These are phyloP conservation scores for Arachis hypogaea DNA, from an alignment of 306 rosid species.

Conservation along the genomic window DNA sequence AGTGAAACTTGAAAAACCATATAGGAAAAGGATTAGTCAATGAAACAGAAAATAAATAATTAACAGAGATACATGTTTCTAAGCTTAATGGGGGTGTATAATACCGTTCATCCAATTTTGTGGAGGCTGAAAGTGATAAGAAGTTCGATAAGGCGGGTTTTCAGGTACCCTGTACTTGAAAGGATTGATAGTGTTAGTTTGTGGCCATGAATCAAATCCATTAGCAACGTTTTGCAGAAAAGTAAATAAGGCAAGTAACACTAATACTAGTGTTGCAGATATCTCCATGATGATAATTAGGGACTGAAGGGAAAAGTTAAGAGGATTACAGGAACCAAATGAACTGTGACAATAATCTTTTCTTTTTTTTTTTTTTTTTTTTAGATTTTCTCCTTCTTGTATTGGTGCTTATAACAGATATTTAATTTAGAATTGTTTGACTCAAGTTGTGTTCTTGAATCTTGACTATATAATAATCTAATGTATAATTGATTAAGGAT, in stretches of 20 bases:
- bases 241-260: constrained; percentile 11
- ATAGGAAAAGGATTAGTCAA: constrained; percentile 4
- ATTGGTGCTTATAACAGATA: too few relatives aligned
- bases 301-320: background rate
- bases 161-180: background rate
- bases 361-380: background rate
- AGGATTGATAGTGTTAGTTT: background rate
- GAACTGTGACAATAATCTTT: background rate
- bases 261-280: background rate
- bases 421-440: background rate
- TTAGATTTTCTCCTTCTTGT: background rate
- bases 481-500: background rate
- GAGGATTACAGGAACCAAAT: background rate
- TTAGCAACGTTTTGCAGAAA: constrained; percentile 11
- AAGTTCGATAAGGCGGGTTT: constrained; percentile 41
- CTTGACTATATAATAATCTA: background rate
- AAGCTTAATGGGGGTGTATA: constrained; percentile 1
- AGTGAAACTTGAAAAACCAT: constrained; percentile 30
- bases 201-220: constrained; percentile 28
- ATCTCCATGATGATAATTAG: constrained; percentile 11
- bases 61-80: background rate
- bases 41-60: background rate
- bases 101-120: constrained; percentile 45
- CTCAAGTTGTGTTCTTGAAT: background rate
- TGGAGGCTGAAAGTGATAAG: constrained; percentile 45